Conservation (phyloP, 441 rosid species). For the Corymbia citriodora region DNA sequence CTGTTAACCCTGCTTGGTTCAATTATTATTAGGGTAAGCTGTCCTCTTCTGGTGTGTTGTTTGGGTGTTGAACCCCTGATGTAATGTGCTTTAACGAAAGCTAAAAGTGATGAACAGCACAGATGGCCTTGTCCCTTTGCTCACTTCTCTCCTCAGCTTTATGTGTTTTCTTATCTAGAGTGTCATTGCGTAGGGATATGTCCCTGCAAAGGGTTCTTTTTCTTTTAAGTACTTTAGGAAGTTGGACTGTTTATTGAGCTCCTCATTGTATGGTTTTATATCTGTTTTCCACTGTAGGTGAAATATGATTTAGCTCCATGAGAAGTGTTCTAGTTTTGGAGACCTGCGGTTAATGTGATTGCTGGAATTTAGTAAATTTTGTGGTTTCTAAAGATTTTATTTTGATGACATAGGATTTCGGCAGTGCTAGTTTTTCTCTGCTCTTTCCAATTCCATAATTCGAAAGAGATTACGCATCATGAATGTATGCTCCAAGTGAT, state of each 20-base stretch:
- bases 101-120: background rate
- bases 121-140: background rate
- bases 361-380: background rate
- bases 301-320: background rate
- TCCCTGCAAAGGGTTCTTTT: background rate
- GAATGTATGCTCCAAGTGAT: background rate
- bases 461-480: background rate
- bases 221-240: background rate
- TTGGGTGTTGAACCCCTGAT: background rate
- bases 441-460: background rate
- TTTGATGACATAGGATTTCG: background rate
- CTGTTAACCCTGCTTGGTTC: background rate
- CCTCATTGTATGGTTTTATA: background rate
- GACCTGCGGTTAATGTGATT: background rate
- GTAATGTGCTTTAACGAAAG: background rate
- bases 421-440: background rate
- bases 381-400: background rate
- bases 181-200: background rate
- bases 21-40: background rate
- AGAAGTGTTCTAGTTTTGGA: background rate
- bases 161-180: background rate
- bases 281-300: background rate
- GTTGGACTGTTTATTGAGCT: background rate
- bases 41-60: background rate
- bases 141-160: background rate